Base-by-base conservation (phyloP, 179 eudicot genomes). In the Actinidia arguta region DNA sequence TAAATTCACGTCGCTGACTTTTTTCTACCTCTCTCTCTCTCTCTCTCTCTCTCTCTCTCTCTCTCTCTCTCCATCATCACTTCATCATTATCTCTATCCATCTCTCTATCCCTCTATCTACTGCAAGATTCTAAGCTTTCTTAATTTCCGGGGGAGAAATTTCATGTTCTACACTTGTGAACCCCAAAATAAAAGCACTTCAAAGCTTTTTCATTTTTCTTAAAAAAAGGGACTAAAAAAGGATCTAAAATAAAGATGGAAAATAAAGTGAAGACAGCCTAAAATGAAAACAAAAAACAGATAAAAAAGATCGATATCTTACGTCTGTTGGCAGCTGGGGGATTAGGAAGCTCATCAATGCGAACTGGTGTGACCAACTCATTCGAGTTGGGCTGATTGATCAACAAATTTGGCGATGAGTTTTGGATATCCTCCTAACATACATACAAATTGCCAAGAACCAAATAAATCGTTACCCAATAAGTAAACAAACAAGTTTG, bases 311-410 rank as follows among this genome's bases (percentile, higher is more conserved):
- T 50, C 52, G 76, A 56, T 76, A 31, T 31, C 98, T 91, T 87
- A 95, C 98, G 97, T 90, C 93, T 87, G 82, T 90, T 95, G n/a
- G 91, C 86, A 1, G 85, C 84, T 10, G 91, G 97, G 75, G 93
- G 90, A 88, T 89, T 92, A 0, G 94, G 92, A 72, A 90, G 87
- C 85, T 93, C 98, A 78, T 88, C 90, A 10, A 87, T 89, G 6
- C 98, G 90, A 75, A 83, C 75, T 0, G 86, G 80, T 24, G 78
- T 52, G 42, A 87, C 8, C 0, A 87, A 39, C 51, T 85, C 87
- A 81, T 77, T 78, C 4, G 88, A 87, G 74, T 71, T 71, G 24
- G 90, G 85, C 73, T 90, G 94, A 80, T 89, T 89, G 61, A 91
- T 76, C 88, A 92, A 80, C 87, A 82, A 79, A 83, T 85, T 92